A percentile compares a stretch with the other conserved stretches of the same genome.
Conservation (phyloP, 1,139 yeast species). For the Candida sanyaensis region DNA sequence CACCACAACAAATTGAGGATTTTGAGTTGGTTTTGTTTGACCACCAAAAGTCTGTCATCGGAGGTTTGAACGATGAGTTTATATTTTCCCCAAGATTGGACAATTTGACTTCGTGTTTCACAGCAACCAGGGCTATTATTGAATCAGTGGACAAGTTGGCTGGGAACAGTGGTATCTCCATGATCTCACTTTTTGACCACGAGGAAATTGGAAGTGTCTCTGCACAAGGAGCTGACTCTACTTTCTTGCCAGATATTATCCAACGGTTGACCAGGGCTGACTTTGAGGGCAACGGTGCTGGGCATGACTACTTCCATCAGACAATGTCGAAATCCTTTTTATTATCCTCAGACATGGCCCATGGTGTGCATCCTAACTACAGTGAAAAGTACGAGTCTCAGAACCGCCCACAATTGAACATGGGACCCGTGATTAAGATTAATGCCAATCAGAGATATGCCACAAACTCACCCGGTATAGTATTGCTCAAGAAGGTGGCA, state of each 20-base stretch:
- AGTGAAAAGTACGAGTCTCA: constrained; percentile 68
- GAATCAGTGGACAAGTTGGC: constrained; percentile 48
- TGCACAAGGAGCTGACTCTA: constrained; percentile 96
- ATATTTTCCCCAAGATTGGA: constrained; percentile 93
- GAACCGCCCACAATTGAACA: constrained; percentile 80
- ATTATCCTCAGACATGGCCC: constrained; percentile 94
- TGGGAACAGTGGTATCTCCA: constrained; percentile 58
- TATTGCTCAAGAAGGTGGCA: constrained; percentile 75
- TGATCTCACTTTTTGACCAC: constrained; percentile 86
- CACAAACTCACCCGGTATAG: constrained; percentile 89
- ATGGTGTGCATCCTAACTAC: constrained; percentile 95
- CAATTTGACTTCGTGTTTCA: constrained; percentile 83
- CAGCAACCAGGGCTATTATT: constrained; percentile 72
- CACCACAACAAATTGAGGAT: constrained; percentile 66
- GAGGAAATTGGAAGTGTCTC: constrained; percentile 94
- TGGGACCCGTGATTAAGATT: constrained; percentile 90
- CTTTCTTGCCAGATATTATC: constrained; percentile 78
- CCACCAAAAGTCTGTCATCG: constrained; percentile 77
- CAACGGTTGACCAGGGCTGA: constrained; percentile 59
- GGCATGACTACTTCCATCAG: constrained; percentile 47
- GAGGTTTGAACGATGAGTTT: constrained; percentile 89
- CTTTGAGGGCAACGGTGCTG: constrained; percentile 16
- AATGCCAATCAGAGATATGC: constrained; percentile 96
- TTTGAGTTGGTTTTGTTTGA: constrained; percentile 89
- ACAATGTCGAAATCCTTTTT: constrained; percentile 84